Conservation (phyloP, 75 land plant species). For the Chamaecyparis obtusa region DNA sequence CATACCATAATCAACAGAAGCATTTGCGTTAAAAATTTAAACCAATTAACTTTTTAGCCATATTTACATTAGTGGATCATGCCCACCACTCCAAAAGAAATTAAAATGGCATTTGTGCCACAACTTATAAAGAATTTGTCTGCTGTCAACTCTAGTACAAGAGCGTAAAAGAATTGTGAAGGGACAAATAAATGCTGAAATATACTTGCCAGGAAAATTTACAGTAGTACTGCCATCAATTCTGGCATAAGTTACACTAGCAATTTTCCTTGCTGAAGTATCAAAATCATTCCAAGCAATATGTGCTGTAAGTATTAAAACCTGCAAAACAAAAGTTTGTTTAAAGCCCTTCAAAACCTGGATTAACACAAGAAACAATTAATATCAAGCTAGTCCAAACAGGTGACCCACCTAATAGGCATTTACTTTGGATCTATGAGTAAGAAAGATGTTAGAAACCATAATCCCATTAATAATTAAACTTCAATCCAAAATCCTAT, state of each 20-base stretch:
- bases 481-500: neutral
- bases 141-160: neutral
- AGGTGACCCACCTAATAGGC: neutral
- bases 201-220: neutral
- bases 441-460: neutral
- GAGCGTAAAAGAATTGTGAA: neutral
- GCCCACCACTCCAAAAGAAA: neutral
- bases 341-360: neutral
- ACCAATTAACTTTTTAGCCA: neutral
- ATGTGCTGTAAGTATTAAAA: neutral
- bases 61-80: neutral
- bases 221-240: neutral
- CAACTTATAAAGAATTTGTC: neutral
- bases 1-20: neutral
- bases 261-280: neutral
- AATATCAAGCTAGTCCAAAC: neutral
- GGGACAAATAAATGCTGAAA: slow-evolving; percentile 1
- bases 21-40: neutral
- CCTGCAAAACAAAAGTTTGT: neutral
- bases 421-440: neutral
- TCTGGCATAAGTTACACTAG: neutral
- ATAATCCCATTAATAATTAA: neutral
- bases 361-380: neutral
- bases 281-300: neutral
- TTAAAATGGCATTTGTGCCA: neutral